Base-by-base conservation (phyloP, 2,329 filamentous ascomycete genomes). In the Thermomyces lanuginosus region DNA sequence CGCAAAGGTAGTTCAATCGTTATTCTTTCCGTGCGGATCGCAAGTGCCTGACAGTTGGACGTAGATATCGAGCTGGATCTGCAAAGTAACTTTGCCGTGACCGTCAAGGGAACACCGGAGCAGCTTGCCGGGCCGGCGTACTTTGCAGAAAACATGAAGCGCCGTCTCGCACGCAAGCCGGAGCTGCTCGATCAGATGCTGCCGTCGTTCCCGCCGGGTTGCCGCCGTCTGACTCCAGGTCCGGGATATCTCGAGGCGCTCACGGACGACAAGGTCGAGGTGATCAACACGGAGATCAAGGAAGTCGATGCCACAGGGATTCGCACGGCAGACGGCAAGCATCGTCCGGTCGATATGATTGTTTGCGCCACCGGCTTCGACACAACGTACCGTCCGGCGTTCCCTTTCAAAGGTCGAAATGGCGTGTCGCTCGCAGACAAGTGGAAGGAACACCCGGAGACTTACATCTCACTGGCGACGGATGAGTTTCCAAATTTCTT, bases 181-280 rank as follows among this genome's bases (percentile, higher is more conserved):
- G 49, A 49, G 13, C 35, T 56, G 1, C 23, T 44, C 7, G 44
- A 49, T 10, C 19, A 55, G 33, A 37, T 61, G 1, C 36, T 60
- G 2, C 57, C 58, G 2, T 37, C 46, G 4, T 60, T 56, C 23
- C 46, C 51, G 4, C 48, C 54, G 5, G 44, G 48, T 6, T 61
- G 58, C 32, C 49, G 56, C 24, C 53, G 58, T 8, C 41, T 60
- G 9, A 61, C 56, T 1, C 60, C 58, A 0, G 60, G 57, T 1
- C 51, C 55, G 1, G 56, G 57, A 1, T 63, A 62, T 30, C 46
- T 79, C 2, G 73, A 77, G 42, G 70, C 72, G 1, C 52, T 77
- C 10, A 60, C 61, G 0, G 57, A 67, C 31, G 61, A 65, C 4
- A 75, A 76, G 29, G 69, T 75, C 2, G 58, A 64, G 3, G 64